Evolutionary conservation across 1,284 basidiomycete genomes (phyloP).

Genomic region (Testicularia cyperi): DNA sequence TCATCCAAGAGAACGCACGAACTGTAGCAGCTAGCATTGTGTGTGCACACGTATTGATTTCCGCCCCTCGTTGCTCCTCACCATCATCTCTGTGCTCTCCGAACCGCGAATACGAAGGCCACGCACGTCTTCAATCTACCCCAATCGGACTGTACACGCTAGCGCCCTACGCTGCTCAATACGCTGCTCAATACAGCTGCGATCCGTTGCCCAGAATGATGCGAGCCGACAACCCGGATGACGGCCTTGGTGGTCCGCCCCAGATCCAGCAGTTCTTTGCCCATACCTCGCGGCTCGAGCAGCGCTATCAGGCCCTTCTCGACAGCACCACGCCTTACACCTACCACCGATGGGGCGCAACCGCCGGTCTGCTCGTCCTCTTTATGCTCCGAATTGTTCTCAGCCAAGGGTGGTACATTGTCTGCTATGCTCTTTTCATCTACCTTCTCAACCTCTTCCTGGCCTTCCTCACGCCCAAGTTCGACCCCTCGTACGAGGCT

Average conservation of each 20-base stretch:
- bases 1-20: no score
- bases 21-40: no score
- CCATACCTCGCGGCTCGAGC: constrained; percentile 39
- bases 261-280: constrained; percentile 45
- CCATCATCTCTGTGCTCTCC: no score
- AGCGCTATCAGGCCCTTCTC: constrained; percentile 70
- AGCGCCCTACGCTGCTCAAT: no score
- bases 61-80: no score
- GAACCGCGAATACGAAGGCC: no score
- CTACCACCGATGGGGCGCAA: constrained; percentile 83
- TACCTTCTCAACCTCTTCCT: constrained; percentile 68
- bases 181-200: no score
- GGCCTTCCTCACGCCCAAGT: constrained; percentile 86
- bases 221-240: constrained; percentile 43
- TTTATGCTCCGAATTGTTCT: constrained; percentile 87
- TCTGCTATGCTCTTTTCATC: constrained; percentile 59
- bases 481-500: constrained; percentile 90
- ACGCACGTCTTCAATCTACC: no score
- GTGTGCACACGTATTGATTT: no score
- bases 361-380: constrained; percentile 71
- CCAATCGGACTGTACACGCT: no score
- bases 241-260: constrained; percentile 30
- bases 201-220: constrained; percentile 54
- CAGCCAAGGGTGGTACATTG: constrained; percentile 90
- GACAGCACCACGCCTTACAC: constrained; percentile 90